These are phyloP conservation scores for Viscum album DNA, from an alignment of 177 flowering plant genomes.

Conservation along the genomic window DNA sequence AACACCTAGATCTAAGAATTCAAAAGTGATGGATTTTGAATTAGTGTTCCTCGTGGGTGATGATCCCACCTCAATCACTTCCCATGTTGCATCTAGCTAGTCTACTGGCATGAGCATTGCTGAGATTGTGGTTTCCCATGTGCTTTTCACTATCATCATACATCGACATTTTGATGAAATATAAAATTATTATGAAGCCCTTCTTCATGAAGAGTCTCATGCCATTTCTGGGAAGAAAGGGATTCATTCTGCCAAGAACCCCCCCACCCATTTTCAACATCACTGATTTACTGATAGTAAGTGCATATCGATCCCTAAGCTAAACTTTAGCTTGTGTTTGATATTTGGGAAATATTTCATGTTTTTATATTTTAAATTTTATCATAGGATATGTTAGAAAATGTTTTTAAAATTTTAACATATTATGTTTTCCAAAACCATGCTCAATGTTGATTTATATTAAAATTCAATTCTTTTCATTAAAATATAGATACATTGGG, in stretches of 20 bases:
- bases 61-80: slow-evolving; percentile 30
- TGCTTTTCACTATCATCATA: slow-evolving; percentile 71
- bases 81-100: slow-evolving; percentile 20
- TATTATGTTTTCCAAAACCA: too few relatives aligned
- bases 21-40: slow-evolving; percentile 95
- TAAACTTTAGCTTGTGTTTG: too few relatives aligned
- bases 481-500: too few relatives aligned
- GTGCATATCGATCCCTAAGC: too few relatives aligned
- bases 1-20: slow-evolving; percentile 38
- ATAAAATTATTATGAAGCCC: slow-evolving; percentile 81
- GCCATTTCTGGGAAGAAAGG: slow-evolving; percentile 75
- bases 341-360: too few relatives aligned
- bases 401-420: too few relatives aligned
- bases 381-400: too few relatives aligned
- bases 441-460: too few relatives aligned
- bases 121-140: slow-evolving; percentile 71
- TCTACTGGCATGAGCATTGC: slow-evolving; percentile 56
- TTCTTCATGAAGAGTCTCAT: slow-evolving; percentile 80
- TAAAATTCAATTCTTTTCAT: too few relatives aligned
- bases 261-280: slow-evolving; percentile 31
- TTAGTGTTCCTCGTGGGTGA: slow-evolving; percentile 63
- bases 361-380: too few relatives aligned
- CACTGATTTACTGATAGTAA: not conserved
- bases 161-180: slow-evolving; percentile 96
- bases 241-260: slow-evolving; percentile 64